These are phyloP conservation scores for Durotheca rogersii DNA, from an alignment of 495 filamentous ascomycete genomes.

Conservation along the genomic window DNA sequence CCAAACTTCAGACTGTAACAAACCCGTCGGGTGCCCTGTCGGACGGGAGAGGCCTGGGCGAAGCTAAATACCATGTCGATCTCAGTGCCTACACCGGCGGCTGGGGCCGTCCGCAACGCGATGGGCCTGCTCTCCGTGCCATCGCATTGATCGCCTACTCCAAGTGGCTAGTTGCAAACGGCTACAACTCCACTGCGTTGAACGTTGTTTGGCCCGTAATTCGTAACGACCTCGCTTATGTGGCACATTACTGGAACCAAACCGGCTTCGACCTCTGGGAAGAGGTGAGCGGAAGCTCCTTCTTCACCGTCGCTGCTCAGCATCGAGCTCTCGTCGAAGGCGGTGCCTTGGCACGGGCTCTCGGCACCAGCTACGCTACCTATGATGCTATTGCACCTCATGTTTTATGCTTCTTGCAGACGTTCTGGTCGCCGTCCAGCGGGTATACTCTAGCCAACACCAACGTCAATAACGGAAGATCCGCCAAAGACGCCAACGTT, in stretches of 20 bases:
- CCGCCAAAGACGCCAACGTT: constrained; percentile 63
- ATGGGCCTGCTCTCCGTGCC: constrained; percentile 69
- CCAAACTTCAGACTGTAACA: constrained; percentile 59
- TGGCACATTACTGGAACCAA: constrained; percentile 70
- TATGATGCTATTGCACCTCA: constrained; percentile 60
- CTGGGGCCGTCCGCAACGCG: constrained; percentile 73
- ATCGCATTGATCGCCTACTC: constrained; percentile 55
- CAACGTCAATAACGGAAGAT: constrained; percentile 49
- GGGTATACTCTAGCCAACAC: constrained; percentile 61
- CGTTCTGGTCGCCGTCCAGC: constrained; percentile 59
- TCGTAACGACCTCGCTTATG: constrained; percentile 67
- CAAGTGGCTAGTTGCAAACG: constrained; percentile 50
- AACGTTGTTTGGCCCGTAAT: constrained; percentile 61
- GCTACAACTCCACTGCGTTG: constrained; percentile 43
- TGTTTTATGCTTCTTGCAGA: constrained; percentile 61
- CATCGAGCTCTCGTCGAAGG: constrained; percentile 64
- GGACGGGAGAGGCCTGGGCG: constrained; percentile 55
- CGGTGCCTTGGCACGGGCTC: constrained; percentile 52
- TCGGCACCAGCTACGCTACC: constrained; percentile 44
- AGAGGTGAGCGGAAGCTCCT: constrained; percentile 62
- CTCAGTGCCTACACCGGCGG: constrained; percentile 58
- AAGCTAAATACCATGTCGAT: constrained; percentile 63
- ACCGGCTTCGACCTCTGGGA: constrained; percentile 74
- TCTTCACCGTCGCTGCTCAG: constrained; percentile 51
- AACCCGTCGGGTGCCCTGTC: constrained; percentile 60